These are phyloP conservation scores for Plenodomus biglobosus DNA, from an alignment of 2,329 filamentous ascomycete species.

Conservation along the genomic window DNA sequence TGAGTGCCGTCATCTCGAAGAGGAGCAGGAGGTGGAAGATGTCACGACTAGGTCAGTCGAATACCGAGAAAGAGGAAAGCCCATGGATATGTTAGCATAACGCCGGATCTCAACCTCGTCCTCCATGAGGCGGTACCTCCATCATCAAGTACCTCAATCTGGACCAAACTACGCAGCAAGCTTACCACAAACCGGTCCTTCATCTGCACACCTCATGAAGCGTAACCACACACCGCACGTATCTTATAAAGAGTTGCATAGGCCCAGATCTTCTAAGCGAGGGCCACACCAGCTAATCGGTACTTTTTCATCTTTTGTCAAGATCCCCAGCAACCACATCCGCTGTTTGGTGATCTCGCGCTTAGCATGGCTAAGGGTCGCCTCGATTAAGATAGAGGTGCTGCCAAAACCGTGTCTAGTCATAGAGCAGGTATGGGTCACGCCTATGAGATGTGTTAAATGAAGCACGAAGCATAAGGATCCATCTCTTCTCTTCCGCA, in stretches of 20 bases:
- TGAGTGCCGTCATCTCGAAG: too few relatives aligned
- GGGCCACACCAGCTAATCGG: constrained; percentile 3
- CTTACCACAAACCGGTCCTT: constrained; percentile 6
- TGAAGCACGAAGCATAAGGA: constrained; percentile 3
- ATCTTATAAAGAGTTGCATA: constrained; percentile 7
- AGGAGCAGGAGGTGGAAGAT: too few relatives aligned
- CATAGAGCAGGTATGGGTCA: constrained; percentile 2
- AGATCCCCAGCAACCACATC: too few relatives aligned
- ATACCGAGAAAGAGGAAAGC: too few relatives aligned
- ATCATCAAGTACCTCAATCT: neutral
- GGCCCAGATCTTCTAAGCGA: constrained; percentile 12
- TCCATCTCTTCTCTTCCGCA: constrained; percentile 5
- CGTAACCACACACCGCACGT: constrained; percentile 8
- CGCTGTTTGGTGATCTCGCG: constrained; percentile 3
- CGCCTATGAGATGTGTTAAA: neutral
- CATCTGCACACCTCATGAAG: constrained; percentile 1
- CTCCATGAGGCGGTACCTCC: too few relatives aligned
- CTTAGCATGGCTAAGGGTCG: constrained; percentile 11
- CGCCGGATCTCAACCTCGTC: too few relatives aligned
- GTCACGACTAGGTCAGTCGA: too few relatives aligned
- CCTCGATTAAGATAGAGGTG: constrained; percentile 2
- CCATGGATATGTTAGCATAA: too few relatives aligned
- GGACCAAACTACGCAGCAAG: neutral
- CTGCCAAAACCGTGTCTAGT: constrained; percentile 2
- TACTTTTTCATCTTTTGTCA: constrained; percentile 2